A percentile compares a stretch with the other conserved stretches of the same genome.
Conservation (phyloP, 805 yeast species). For the Hanseniaspora nectarophila region DNA sequence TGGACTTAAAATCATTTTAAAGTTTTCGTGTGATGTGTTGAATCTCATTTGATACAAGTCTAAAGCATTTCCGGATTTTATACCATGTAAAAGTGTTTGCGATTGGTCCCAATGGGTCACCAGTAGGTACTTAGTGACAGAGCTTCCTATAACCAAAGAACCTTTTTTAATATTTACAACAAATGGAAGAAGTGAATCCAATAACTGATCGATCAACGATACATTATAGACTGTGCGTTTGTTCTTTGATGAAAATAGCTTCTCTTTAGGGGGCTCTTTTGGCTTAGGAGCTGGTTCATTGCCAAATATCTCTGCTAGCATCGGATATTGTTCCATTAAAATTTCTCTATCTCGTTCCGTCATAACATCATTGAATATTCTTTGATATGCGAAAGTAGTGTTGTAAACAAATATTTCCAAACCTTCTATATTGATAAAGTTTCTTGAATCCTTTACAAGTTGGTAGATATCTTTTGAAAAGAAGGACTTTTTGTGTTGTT, state of each 20-base stretch:
- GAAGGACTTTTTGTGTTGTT: conserved; percentile 31
- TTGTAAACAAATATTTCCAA: conserved; percentile 75
- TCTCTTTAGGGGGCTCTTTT: background rate
- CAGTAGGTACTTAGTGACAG: conserved; percentile 58
- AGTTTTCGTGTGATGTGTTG: conserved; percentile 37
- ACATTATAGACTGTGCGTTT: conserved; percentile 21
- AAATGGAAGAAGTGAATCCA: conserved; percentile 43
- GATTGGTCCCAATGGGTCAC: conserved; percentile 48
- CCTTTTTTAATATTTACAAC: conserved; percentile 49
- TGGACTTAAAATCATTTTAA: conserved; percentile 53
- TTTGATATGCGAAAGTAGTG: conserved; percentile 64
- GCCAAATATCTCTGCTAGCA: conserved; percentile 4
- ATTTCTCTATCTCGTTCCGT: conserved; percentile 15
- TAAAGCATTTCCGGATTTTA: conserved; percentile 35
- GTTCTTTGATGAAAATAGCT: conserved; percentile 20
- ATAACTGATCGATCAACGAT: conserved; percentile 18
- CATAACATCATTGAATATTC: conserved; percentile 36
- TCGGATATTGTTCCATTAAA: conserved; percentile 4
- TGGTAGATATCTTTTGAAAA: conserved; percentile 5
- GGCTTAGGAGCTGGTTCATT: background rate
- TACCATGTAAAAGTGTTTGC: conserved; percentile 47
- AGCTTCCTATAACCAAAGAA: conserved; percentile 69
- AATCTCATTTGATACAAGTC: conserved; percentile 47
- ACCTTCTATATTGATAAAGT: conserved; percentile 55
- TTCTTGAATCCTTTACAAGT: conserved; percentile 26